A percentile compares a stretch with the other conserved stretches of the same genome.
Evolutionary conservation across 352 stramenopile species (phyloP).

Genomic region (Pelagophyceae sp.): DNA sequence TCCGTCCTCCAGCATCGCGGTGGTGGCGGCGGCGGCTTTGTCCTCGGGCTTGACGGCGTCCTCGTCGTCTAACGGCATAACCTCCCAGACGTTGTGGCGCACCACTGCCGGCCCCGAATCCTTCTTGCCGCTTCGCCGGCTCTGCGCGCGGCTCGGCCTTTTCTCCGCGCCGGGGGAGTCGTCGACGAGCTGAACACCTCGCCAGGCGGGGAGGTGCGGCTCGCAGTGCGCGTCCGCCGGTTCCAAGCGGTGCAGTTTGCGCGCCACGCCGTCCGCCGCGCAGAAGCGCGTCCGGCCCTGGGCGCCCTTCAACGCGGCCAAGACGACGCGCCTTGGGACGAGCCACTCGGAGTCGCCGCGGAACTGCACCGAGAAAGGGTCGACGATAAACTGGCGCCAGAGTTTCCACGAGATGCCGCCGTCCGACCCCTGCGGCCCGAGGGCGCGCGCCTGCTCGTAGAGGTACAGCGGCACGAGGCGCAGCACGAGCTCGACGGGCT

Average conservation of each 20-base stretch:
- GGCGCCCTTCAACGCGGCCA: neutral
- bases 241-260: neutral
- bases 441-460: neutral
- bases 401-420: neutral
- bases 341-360: neutral
- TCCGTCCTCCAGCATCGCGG: neutral
- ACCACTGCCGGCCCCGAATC: neutral
- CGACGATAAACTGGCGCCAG: neutral
- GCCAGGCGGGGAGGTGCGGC: neutral
- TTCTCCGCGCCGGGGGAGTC: neutral
- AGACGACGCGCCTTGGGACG: neutral
- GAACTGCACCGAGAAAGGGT: neutral
- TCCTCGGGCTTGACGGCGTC: neutral
- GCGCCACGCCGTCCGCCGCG: neutral
- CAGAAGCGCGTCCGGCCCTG: neutral
- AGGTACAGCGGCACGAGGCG: constrained; percentile 2
- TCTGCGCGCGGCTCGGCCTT: neutral
- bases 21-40: neutral
- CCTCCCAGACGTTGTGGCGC: neutral
- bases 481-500: neutral
- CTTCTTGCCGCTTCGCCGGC: neutral
- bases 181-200: neutral
- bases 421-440: neutral
- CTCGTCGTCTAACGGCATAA: neutral
- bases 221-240: neutral